Conservation (phyloP, 345 rosid species). For the Combretum micranthum region DNA sequence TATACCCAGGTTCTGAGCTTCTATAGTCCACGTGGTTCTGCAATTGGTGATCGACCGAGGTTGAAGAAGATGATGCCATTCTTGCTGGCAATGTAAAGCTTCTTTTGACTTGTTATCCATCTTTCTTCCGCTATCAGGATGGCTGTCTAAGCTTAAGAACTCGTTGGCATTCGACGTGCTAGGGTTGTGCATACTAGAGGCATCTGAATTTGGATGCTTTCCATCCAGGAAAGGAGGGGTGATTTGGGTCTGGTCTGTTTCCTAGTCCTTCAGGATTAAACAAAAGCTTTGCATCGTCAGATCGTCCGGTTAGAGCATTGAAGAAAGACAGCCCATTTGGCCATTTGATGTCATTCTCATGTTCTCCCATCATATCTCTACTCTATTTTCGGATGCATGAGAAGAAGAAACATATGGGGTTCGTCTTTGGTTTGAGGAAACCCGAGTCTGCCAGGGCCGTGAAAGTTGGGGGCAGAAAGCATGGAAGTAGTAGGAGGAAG, state of each 20-base stretch:
- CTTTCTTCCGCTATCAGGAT: conserved; percentile 36
- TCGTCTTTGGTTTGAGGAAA: conserved; percentile 61
- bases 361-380: conserved; percentile 63
- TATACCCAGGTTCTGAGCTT: conserved; percentile 58
- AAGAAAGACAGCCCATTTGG: conserved; percentile 75
- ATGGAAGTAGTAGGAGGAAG: conserved; percentile 39
- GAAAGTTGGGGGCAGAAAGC: conserved; percentile 59
- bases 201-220: conserved; percentile 46
- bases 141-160: conserved; percentile 70
- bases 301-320: conserved; percentile 68
- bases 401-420: conserved; percentile 64
- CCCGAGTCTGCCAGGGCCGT: conserved; percentile 40
- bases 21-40: conserved; percentile 40
- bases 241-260: conserved; percentile 33
- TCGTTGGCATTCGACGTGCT: conserved; percentile 42
- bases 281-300: conserved; percentile 68
- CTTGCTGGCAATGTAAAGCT: conserved; percentile 69
- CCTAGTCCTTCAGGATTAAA: conserved; percentile 52
- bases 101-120: conserved; percentile 69
- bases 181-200: conserved; percentile 15
- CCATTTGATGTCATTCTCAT: conserved; percentile 85
- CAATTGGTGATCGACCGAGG: conserved; percentile 47
- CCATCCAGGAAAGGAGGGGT: conserved; percentile 25
- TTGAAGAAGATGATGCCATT: conserved; percentile 65
- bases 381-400: conserved; percentile 34